Conservation (phyloP, 352 stramenopile genomes). For the Phytophthora rubi region DNA sequence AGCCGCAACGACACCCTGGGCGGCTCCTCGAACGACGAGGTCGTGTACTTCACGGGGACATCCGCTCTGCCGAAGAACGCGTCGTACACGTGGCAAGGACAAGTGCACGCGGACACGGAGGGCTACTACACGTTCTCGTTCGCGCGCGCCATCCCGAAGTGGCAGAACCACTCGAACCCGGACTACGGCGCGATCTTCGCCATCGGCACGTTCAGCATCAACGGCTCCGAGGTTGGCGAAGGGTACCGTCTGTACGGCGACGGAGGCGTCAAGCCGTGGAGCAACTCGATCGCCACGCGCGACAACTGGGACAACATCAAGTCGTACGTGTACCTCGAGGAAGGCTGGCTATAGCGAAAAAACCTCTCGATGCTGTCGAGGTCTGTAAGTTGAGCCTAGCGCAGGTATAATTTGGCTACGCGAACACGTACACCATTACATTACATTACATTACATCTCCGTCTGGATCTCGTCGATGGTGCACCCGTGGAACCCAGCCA, state of each 20-base stretch:
- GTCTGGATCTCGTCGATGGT: background rate
- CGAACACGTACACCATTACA: too few relatives aligned
- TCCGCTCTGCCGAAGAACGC: constrained; percentile 25
- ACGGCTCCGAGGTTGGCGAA: constrained; percentile 27
- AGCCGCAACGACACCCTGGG: constrained; percentile 28
- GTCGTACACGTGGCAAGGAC: constrained; percentile 41
- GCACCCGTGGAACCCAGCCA: background rate
- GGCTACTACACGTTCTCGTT: constrained; percentile 43
- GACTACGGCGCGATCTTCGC: constrained; percentile 35
- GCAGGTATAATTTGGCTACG: too few relatives aligned
- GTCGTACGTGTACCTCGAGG: constrained; percentile 26
- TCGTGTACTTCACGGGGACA: constrained; percentile 39
- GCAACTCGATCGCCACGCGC: constrained; percentile 39
- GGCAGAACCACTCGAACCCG: constrained; percentile 35
- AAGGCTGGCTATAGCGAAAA: too few relatives aligned
- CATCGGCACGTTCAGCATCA: constrained; percentile 30
- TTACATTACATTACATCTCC: too few relatives aligned
- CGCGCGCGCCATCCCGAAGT: constrained; percentile 33
- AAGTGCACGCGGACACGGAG: constrained; percentile 34
- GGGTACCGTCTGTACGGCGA: constrained; percentile 36
- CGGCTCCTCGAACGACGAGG: constrained; percentile 26
- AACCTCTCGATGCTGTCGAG: too few relatives aligned
- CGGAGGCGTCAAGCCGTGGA: constrained; percentile 39
- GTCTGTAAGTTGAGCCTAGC: too few relatives aligned
- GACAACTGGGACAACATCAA: too few relatives aligned